Evolutionary conservation across 768 basidiomycete genomes (phyloP).

Genomic region (Lentinula aciculospora): DNA sequence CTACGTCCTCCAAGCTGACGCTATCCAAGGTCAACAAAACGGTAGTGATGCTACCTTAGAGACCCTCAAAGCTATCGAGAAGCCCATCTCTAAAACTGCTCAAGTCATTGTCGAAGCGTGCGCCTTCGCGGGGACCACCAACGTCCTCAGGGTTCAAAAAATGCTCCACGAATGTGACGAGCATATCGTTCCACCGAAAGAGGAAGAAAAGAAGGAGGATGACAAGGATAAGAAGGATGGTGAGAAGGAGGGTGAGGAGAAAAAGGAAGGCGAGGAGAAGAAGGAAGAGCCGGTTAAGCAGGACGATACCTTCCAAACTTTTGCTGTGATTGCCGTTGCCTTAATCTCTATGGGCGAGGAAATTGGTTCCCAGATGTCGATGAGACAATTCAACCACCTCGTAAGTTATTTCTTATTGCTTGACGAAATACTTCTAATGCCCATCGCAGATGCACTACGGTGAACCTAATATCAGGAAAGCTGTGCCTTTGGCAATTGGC

Average conservation of each 20-base stretch:
- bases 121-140: constrained; percentile 91
- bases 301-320: constrained; percentile 84
- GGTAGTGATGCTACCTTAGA: constrained; percentile 91
- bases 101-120: constrained; percentile 92
- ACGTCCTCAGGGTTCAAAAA: constrained; percentile 87
- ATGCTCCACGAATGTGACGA: constrained; percentile 94
- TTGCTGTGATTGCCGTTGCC: constrained; percentile 91
- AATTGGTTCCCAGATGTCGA: constrained; percentile 95
- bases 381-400: constrained; percentile 95
- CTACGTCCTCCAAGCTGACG: background rate
- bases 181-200: constrained; percentile 55
- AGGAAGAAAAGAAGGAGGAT: constrained; percentile 49
- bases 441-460: constrained; percentile 86
- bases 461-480: constrained; percentile 85
- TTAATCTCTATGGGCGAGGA: constrained; percentile 98
- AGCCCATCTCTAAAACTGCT: constrained; percentile 86
- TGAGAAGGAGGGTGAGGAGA: constrained; percentile 58
- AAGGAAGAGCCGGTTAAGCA: constrained; percentile 19
- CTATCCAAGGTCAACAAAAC: constrained; percentile 74
- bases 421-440: background rate
- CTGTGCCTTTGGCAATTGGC: constrained; percentile 92
- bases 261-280: constrained; percentile 34
- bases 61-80: constrained; percentile 88
- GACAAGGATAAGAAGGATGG: constrained; percentile 45
- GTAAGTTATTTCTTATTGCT: constrained; percentile 40